phyloP scores from a whole-genome alignment of 352 stramenopile genomes.

The Globisporangium spinosum region DNA sequence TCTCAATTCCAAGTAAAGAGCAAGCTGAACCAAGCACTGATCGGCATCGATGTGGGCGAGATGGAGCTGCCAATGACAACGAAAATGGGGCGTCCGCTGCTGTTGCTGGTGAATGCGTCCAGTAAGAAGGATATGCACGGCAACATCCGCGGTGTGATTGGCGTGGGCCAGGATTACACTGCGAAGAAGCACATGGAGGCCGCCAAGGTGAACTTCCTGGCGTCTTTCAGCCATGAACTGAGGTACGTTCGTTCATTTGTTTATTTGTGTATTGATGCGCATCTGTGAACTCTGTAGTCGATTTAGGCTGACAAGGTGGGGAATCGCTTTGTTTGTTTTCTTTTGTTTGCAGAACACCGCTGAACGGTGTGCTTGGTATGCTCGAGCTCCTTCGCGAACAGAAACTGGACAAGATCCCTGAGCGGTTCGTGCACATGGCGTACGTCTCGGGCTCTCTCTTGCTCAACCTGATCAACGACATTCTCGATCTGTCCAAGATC shows the following conservation, averaged over 20 bases:
- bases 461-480: conserved; percentile 82
- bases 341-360: conserved; percentile 36
- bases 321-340: neutral
- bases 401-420: conserved; percentile 50
- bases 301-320: neutral
- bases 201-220: conserved; percentile 61
- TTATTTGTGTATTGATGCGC: neutral
- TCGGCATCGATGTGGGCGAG: conserved; percentile 64
- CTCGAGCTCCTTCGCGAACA: conserved; percentile 64
- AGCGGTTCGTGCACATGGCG: conserved; percentile 68
- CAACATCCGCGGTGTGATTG: conserved; percentile 86
- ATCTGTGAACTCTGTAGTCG: neutral
- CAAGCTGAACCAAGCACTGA: conserved; percentile 58
- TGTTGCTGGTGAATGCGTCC: conserved; percentile 62
- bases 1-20: conserved; percentile 48
- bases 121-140: conserved; percentile 84
- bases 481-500: conserved; percentile 88
- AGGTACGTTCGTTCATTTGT: conserved; percentile 11
- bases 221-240: conserved; percentile 67
- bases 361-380: conserved; percentile 81
- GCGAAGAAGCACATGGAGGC: conserved; percentile 71
- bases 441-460: conserved; percentile 65
- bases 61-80: conserved; percentile 74
- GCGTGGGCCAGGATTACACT: conserved; percentile 88
- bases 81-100: conserved; percentile 31